Evolutionary conservation across 1,284 basidiomycete genomes (phyloP).

Genomic region (Austroboletus novae-zelandiae): DNA sequence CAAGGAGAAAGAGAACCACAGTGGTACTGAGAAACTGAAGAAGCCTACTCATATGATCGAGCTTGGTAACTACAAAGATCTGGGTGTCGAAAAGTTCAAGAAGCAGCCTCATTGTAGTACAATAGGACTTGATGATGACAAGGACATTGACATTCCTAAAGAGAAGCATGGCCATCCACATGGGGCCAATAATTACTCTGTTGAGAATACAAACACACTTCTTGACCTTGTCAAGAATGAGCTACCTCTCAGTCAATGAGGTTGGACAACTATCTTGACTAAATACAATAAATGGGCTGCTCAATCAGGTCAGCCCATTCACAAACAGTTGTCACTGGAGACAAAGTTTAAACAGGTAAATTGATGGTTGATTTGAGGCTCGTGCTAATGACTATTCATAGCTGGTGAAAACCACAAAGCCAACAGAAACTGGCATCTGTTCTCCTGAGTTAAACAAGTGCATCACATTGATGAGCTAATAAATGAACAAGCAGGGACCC

Average conservation of each 20-base stretch:
- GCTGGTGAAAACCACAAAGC: constrained; percentile 27
- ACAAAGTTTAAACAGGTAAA: constrained; percentile 34
- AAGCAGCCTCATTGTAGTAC: neutral
- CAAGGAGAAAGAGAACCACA: neutral
- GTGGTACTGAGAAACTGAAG: neutral
- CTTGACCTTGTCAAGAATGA: constrained; percentile 15
- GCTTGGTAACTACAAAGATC: neutral
- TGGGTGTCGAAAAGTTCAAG: neutral
- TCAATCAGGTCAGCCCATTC: constrained; percentile 12
- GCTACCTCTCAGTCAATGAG: constrained; percentile 19
- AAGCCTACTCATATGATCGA: neutral
- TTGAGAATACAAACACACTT: constrained; percentile 11
- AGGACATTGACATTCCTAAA: neutral
- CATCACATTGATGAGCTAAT: constrained; percentile 28
- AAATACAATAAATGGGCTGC: constrained; percentile 26
- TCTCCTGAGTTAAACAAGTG: constrained; percentile 28
- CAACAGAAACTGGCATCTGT: constrained; percentile 33
- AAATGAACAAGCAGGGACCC: constrained; percentile 20
- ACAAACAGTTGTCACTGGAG: constrained; percentile 28
- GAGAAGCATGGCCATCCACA: neutral
- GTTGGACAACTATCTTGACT: constrained; percentile 7
- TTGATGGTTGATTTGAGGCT: neutral
- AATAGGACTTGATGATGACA: neutral
- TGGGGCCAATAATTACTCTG: constrained; percentile 18
- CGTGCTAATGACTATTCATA: neutral